Base-by-base conservation (phyloP, 139 green algal genomes). In the Parachlorella kessleri region DNA sequence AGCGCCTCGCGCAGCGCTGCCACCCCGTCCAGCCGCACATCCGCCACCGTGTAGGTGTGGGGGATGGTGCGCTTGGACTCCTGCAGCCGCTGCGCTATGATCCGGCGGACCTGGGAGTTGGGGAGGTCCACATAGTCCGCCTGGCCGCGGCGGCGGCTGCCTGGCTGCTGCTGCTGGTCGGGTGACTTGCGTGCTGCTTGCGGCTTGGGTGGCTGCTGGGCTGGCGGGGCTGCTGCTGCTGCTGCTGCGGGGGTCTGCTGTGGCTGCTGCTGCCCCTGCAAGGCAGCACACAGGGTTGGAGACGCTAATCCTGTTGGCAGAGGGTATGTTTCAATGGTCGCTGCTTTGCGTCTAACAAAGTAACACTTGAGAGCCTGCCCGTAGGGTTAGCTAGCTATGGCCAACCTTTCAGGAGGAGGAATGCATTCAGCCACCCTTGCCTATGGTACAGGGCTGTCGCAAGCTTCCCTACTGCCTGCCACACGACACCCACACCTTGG, bases 61-160 rank as follows among this genome's bases (percentile, higher is more conserved):
- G 95, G 95, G 18, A 96, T 88, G 18, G 86, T 92, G 40, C 84
- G 77, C 88, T 99, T 99, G 53, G 90, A 96, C 81, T 97, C 92
- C 66, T 95, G 84, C 82, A 99, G 84, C 36, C 96, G 87, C 68
- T 84, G 35, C 0, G 96, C 96, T 35, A 97, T 99, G 77, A 99
- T 91, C 32, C 88, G 87, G 3, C 95, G 88, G 64, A 98, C 92
- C 76, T 89, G 87, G 14, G 81, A 88, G 83, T 95, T 94, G 36
- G 92, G 91, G 1, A 94, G 81, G 82, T 98, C 95, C 28, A 81
- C 87, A 82, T 86, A 92, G 1, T 10, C 70, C 3, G 38, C 55
- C 90, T 21, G 48, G 42, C 0, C 37, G 30, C 10, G 79, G 33
- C n/a, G 73, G 59, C 37, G 66, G 36, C 32, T 40, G 41, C 38